These are phyloP conservation scores for Proliferodiscus dingleyae DNA, from an alignment of 2,329 filamentous ascomycete genomes.

Conservation along the genomic window DNA sequence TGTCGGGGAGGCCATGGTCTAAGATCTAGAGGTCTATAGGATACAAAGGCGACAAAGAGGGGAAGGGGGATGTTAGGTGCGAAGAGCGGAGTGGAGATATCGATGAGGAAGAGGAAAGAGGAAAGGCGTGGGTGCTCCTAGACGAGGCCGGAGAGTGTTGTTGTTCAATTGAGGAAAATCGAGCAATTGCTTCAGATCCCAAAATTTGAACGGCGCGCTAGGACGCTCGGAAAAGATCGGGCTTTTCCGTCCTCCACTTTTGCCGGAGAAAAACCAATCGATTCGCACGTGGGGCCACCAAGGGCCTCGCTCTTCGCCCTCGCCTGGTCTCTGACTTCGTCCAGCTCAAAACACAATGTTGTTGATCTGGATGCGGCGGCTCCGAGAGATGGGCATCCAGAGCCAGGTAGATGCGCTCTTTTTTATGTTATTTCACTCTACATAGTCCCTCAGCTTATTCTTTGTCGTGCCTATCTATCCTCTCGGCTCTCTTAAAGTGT, in stretches of 20 bases:
- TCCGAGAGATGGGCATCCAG: too few relatives aligned
- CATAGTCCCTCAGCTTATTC: too few relatives aligned
- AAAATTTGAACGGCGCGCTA: constrained; percentile 3
- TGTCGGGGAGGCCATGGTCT: constrained; percentile 21
- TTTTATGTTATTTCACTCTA: too few relatives aligned
- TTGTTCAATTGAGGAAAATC: constrained; percentile 9
- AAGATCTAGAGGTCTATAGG: constrained; percentile 5
- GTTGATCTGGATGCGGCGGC: too few relatives aligned
- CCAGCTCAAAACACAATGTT: too few relatives aligned
- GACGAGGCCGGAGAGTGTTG: too few relatives aligned
- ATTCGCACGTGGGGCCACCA: constrained; percentile 2
- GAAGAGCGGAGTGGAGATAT: constrained; percentile 23
- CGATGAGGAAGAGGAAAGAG: constrained; percentile 15
- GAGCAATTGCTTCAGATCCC: neutral
- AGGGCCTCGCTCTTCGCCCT: too few relatives aligned
- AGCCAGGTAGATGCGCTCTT: too few relatives aligned
- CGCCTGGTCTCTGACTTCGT: too few relatives aligned
- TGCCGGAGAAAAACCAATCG: neutral
- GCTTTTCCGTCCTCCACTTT: neutral
- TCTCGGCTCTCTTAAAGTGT: too few relatives aligned
- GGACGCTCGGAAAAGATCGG: constrained; percentile 3
- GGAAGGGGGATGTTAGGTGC: constrained; percentile 9
- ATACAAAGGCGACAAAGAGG: constrained; percentile 14
- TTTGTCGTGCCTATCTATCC: too few relatives aligned
- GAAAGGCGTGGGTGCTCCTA: too few relatives aligned